Conservation (phyloP, 768 basidiomycete species). For the Suillus occidentalis region DNA sequence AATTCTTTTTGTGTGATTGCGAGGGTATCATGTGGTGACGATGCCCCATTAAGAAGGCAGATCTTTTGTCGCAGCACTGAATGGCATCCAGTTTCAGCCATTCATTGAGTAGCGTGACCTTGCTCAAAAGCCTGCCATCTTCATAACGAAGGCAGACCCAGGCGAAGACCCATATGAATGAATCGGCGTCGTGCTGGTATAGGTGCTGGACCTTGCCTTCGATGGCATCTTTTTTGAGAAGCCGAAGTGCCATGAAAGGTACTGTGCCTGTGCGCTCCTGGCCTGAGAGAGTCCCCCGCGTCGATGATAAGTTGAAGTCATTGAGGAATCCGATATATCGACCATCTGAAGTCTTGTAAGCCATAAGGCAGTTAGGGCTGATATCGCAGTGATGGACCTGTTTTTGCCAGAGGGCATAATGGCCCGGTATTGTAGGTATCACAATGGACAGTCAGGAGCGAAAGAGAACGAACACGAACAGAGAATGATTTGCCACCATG, state of each 20-base stretch:
- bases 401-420: slow-evolving; percentile 3
- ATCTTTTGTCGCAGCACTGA: not conserved
- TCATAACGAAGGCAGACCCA: not conserved
- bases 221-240: not conserved
- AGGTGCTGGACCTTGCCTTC: not conserved
- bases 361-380: slow-evolving; percentile 11
- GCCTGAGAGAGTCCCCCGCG: not conserved
- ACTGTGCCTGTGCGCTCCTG: slow-evolving; percentile 12
- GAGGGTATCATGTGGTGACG: not conserved
- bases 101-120: not conserved
- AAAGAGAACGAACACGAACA: not conserved
- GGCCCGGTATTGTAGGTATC: not conserved
- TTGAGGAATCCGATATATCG: slow-evolving; percentile 10
- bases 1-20: not conserved
- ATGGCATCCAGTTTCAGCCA: not conserved
- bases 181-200: not conserved
- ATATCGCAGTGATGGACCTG: slow-evolving; percentile 5
- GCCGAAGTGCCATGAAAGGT: slow-evolving; percentile 10
- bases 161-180: slow-evolving; percentile 1
- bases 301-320: slow-evolving; percentile 9
- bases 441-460: not conserved
- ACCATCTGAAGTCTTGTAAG: not conserved
- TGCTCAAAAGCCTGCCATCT: not conserved
- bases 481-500: slow-evolving; percentile 9
- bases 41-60: not conserved